Conservation (phyloP, 768 basidiomycete species). For the Russula ochroleuca region DNA sequence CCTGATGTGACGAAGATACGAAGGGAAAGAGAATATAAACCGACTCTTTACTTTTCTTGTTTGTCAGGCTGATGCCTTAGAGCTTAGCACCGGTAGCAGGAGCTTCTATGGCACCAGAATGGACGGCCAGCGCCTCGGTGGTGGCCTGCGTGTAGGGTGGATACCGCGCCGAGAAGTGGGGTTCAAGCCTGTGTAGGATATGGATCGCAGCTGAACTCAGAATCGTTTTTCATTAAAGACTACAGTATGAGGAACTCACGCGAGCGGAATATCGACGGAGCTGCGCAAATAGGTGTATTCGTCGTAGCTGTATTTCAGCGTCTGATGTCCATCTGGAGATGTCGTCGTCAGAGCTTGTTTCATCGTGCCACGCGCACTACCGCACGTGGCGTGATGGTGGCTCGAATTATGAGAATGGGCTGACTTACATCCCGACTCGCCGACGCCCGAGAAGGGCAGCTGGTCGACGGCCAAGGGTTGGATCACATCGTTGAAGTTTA, state of each 20-base stretch:
- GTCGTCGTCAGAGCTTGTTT: background rate
- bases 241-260: slow-evolving; percentile 39
- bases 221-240: background rate
- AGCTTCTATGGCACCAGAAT: slow-evolving; percentile 1
- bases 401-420: background rate
- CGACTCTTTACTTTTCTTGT: background rate
- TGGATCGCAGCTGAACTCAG: background rate
- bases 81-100: background rate
- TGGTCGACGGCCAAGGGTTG: slow-evolving; percentile 25
- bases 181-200: slow-evolving; percentile 43
- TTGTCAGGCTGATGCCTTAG: background rate
- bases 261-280: slow-evolving; percentile 53
- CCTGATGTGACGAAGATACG: background rate
- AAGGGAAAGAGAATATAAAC: background rate
- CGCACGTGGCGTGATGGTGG: no score
- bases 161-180: slow-evolving; percentile 48
- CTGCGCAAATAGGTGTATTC: slow-evolving; percentile 48
- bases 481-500: slow-evolving; percentile 36
- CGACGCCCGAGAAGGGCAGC: slow-evolving; percentile 32
- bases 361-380: background rate
- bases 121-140: background rate
- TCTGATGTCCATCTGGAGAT: slow-evolving; percentile 31
- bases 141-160: slow-evolving; percentile 54
- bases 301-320: slow-evolving; percentile 33
- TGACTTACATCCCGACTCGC: slow-evolving; percentile 34